phyloP scores from a whole-genome alignment of 2,329 filamentous ascomycete genomes.

The Apiospora hydei region DNA sequence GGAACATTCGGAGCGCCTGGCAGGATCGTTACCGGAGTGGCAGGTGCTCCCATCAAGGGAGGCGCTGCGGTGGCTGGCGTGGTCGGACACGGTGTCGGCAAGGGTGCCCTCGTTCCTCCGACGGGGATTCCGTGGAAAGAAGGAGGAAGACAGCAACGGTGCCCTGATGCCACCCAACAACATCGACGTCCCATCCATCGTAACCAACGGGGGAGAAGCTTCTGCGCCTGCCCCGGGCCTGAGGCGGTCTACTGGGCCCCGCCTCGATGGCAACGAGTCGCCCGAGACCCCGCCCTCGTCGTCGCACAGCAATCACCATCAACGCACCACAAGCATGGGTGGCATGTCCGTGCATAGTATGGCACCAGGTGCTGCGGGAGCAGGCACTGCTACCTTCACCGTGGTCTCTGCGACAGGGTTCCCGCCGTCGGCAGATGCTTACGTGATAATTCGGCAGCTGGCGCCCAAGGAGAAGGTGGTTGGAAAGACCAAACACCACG shows the following conservation, averaged over 20 bases:
- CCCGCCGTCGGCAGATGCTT: constrained; percentile 78
- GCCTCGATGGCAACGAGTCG: constrained; percentile 42
- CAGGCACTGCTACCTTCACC: constrained; percentile 81
- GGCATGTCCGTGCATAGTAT: constrained; percentile 73
- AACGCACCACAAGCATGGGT: constrained; percentile 64
- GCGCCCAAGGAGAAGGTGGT: constrained; percentile 77
- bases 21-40: constrained; percentile 82
- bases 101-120: constrained; percentile 91
- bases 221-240: constrained; percentile 45
- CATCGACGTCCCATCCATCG: constrained; percentile 50
- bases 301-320: constrained; percentile 50
- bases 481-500: constrained; percentile 92
- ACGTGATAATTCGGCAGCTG: constrained; percentile 74
- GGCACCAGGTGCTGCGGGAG: constrained; percentile 65
- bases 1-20: constrained; percentile 88
- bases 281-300: constrained; percentile 42
- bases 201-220: constrained; percentile 51
- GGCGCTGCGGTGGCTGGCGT: constrained; percentile 76
- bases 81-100: constrained; percentile 81
- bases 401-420: constrained; percentile 82
- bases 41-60: constrained; percentile 93
- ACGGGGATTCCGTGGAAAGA: constrained; percentile 79
- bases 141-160: constrained; percentile 64
- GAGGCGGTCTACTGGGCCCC: constrained; percentile 51
- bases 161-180: constrained; percentile 48